Evolutionary conservation across 2,329 filamentous ascomycete species (phyloP).

Genomic region (Myriosclerotinia curreyana): DNA sequence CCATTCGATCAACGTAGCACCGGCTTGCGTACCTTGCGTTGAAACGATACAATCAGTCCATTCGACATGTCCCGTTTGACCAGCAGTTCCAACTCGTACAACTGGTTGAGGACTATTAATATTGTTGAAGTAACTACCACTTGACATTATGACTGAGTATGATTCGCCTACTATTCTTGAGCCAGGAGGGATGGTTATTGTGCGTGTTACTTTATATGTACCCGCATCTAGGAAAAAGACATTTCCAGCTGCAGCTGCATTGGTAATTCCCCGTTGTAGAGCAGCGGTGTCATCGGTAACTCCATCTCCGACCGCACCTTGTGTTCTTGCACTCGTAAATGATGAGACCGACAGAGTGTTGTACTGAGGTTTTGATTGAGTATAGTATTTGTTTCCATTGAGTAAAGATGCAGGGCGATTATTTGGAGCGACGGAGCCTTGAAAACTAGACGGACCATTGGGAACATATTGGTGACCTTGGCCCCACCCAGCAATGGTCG

Average conservation of each 20-base stretch:
- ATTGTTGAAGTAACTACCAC: slow-evolving; percentile 47
- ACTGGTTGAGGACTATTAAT: slow-evolving; percentile 47
- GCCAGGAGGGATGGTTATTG: slow-evolving; percentile 47
- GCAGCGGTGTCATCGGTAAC: slow-evolving; percentile 57
- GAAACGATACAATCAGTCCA: slow-evolving; percentile 60
- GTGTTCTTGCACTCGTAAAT: slow-evolving; percentile 46
- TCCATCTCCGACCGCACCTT: slow-evolving; percentile 50
- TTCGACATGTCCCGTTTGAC: slow-evolving; percentile 58
- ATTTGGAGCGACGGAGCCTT: slow-evolving; percentile 43
- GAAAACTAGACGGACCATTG: slow-evolving; percentile 42
- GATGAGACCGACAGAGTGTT: slow-evolving; percentile 40
- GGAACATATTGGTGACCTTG: slow-evolving; percentile 52
- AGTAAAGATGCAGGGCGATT: slow-evolving; percentile 17
- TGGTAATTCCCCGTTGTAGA: slow-evolving; percentile 54
- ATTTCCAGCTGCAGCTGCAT: slow-evolving; percentile 47
- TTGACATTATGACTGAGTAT: slow-evolving; percentile 43
- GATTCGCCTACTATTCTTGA: slow-evolving; percentile 42
- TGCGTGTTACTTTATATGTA: slow-evolving; percentile 51
- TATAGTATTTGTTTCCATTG: slow-evolving; percentile 40
- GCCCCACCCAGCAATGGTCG: slow-evolving; percentile 17
- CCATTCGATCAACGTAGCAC: slow-evolving; percentile 63
- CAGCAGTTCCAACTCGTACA: slow-evolving; percentile 53
- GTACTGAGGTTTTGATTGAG: slow-evolving; percentile 55
- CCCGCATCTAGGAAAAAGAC: slow-evolving; percentile 58
- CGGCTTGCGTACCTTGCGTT: slow-evolving; percentile 57